Evolutionary conservation across 2,329 filamentous ascomycete species (phyloP).

Genomic region (Cladophialophora yegresii): DNA sequence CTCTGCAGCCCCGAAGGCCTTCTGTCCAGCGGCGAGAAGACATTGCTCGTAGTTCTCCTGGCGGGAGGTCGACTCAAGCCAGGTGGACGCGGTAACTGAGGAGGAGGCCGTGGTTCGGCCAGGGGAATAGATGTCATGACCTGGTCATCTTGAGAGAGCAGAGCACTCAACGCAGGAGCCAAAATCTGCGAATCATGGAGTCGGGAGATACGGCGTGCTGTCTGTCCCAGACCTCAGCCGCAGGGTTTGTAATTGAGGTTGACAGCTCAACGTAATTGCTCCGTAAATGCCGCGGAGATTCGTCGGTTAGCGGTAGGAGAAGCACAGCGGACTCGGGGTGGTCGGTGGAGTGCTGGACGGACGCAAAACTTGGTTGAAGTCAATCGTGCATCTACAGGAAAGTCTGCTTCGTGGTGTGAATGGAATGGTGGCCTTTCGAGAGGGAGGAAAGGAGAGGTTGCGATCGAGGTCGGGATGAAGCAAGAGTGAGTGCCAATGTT

Average conservation of each 20-base stretch:
- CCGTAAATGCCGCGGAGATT: conserved; percentile 12
- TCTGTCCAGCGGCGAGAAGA: conserved; percentile 14
- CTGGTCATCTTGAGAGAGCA: conserved; percentile 33
- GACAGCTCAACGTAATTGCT: not conserved
- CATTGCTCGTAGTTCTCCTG: conserved; percentile 16
- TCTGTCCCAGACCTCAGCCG: not conserved
- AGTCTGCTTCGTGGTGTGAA: not conserved
- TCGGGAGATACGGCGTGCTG: not conserved
- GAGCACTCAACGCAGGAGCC: conserved; percentile 2
- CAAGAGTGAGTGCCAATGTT: not conserved
- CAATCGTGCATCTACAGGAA: not conserved
- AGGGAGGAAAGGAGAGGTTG: conserved; percentile 8
- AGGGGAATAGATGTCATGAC: conserved; percentile 37
- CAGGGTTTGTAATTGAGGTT: not conserved
- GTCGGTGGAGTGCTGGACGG: not conserved
- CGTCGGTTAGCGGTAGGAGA: conserved; percentile 9
- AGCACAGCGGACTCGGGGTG: conserved; percentile 4
- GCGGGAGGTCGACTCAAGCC: conserved; percentile 20
- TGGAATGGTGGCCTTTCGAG: not conserved
- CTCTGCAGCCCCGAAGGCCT: conserved; percentile 18
- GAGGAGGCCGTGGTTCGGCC: conserved; percentile 37
- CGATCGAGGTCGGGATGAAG: not conserved
- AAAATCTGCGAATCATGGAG: not conserved
- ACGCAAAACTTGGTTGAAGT: not conserved
- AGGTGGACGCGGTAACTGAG: conserved; percentile 23